Conservation (phyloP, 805 yeast genomes). For the Cyberlindnera nakhonratchasimensis region DNA sequence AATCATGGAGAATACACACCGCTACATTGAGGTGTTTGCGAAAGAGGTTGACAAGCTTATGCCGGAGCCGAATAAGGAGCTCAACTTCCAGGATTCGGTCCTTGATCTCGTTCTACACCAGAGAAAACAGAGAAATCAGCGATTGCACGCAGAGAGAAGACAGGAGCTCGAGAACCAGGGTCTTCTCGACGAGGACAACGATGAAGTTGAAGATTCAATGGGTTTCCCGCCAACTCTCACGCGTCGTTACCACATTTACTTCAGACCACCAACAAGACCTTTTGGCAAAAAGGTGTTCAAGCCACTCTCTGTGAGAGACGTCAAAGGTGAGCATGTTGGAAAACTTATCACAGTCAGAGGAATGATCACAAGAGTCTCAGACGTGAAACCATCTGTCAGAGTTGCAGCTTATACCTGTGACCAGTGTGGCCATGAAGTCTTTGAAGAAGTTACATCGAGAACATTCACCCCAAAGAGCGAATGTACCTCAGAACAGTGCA, state of each 20-base stretch:
- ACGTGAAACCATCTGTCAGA: slow-evolving; percentile 87
- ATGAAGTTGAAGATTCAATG: slow-evolving; percentile 31
- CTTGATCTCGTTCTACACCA: slow-evolving; percentile 90
- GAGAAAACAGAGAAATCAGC: slow-evolving; percentile 76
- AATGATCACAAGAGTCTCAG: slow-evolving; percentile 91
- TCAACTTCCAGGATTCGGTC: slow-evolving; percentile 82
- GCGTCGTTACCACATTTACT: slow-evolving; percentile 82
- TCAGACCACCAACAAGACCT: slow-evolving; percentile 64
- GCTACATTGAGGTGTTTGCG: slow-evolving; percentile 75
- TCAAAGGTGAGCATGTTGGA: slow-evolving; percentile 81
- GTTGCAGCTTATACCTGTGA: slow-evolving; percentile 98
- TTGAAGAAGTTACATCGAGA: slow-evolving; percentile 87
- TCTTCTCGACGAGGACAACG: slow-evolving; percentile 28
- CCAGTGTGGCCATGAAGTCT: slow-evolving; percentile 92
- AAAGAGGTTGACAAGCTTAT: slow-evolving; percentile 71
- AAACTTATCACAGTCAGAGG: slow-evolving; percentile 88
- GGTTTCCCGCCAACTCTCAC: slow-evolving; percentile 83
- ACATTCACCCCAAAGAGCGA: slow-evolving; percentile 84
- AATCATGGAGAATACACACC: slow-evolving; percentile 70
- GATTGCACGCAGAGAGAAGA: slow-evolving; percentile 62
- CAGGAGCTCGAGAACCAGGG: slow-evolving; percentile 52
- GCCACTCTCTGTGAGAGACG: slow-evolving; percentile 84
- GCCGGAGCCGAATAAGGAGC: slow-evolving; percentile 83
- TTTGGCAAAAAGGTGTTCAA: slow-evolving; percentile 34
- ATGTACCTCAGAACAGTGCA: slow-evolving; percentile 81